These are phyloP conservation scores for Ampelocalamus luodianensis DNA, from an alignment of 176 grass and related monocot species.

Conservation along the genomic window DNA sequence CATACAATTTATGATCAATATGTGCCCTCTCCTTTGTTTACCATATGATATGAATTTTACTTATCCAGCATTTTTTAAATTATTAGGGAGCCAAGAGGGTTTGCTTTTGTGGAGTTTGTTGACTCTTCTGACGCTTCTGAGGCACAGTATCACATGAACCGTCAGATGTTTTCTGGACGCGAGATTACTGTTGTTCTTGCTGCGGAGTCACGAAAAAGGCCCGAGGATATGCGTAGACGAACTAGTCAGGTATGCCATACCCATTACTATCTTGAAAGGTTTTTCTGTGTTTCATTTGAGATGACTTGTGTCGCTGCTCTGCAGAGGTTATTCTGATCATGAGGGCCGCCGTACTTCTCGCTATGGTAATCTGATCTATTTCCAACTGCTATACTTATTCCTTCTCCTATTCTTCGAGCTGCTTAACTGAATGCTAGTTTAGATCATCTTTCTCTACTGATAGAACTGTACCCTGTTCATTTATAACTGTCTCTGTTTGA, in stretches of 20 bases:
- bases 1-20: no score
- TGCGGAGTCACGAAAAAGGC: constrained; percentile 69
- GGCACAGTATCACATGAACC: constrained; percentile 86
- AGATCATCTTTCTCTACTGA: no score
- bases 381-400: constrained; percentile 11
- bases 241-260: constrained; percentile 45
- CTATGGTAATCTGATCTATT: constrained; percentile 63
- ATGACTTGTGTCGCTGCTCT: no score
- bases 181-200: constrained; percentile 87
- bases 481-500: no score
- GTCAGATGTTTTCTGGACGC: constrained; percentile 65
- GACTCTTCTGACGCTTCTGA: no score
- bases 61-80: no score
- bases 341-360: constrained; percentile 55
- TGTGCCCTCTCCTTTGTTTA: no score
- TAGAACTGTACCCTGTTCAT: no score
- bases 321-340: constrained; percentile 64
- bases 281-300: constrained; percentile 30
- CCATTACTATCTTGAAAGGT: neutral
- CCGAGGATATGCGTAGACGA: constrained; percentile 62
- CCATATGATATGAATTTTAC: no score
- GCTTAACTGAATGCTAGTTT: constrained; percentile 22
- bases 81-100: no score
- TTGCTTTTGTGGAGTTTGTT: no score
- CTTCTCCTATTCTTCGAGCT: constrained; percentile 19